A percentile compares a stretch with the other conserved stretches of the same genome.
Evolutionary conservation across 148 eudicot genomes (phyloP).

Genomic region (Bassia scoparia): DNA sequence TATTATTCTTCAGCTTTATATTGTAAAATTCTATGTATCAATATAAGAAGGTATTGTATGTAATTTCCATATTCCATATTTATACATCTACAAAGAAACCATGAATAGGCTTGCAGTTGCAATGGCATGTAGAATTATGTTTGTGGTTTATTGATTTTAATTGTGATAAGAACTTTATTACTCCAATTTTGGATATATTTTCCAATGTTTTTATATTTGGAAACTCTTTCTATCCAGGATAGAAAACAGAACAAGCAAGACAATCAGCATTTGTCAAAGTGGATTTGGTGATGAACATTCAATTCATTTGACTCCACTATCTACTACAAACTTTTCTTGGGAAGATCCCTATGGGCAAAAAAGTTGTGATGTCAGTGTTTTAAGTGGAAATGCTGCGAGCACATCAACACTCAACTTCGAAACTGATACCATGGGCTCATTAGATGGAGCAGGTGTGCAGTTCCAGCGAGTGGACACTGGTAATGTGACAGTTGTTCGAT

Average conservation of each 20-base stretch:
- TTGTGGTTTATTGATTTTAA: not conserved
- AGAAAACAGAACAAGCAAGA: conserved; percentile 79
- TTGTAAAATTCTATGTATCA: no score
- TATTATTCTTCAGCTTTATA: conserved; percentile 24
- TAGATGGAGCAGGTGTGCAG: conserved; percentile 46
- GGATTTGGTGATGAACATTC: conserved; percentile 77
- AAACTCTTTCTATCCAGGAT: conserved; percentile 37
- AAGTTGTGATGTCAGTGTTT: conserved; percentile 48
- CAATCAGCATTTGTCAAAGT: conserved; percentile 67
- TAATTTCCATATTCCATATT: no score
- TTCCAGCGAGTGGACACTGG: conserved; percentile 57
- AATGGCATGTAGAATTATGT: not conserved
- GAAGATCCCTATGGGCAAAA: conserved; percentile 86
- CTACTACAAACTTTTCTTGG: conserved; percentile 78
- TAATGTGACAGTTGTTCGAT: conserved; percentile 68
- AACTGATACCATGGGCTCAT: conserved; percentile 36
- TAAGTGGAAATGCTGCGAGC: conserved; percentile 27
- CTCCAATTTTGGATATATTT: not conserved
- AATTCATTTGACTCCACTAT: conserved; percentile 59
- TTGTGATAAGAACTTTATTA: not conserved
- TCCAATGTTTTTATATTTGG: not conserved
- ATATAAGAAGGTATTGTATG: no score
- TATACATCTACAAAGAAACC: no score
- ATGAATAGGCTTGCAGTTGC: not conserved
- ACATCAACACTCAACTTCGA: conserved; percentile 57